Evolutionary conservation across 352 stramenopile genomes (phyloP).

Genomic region (Phytophthora citricola): DNA sequence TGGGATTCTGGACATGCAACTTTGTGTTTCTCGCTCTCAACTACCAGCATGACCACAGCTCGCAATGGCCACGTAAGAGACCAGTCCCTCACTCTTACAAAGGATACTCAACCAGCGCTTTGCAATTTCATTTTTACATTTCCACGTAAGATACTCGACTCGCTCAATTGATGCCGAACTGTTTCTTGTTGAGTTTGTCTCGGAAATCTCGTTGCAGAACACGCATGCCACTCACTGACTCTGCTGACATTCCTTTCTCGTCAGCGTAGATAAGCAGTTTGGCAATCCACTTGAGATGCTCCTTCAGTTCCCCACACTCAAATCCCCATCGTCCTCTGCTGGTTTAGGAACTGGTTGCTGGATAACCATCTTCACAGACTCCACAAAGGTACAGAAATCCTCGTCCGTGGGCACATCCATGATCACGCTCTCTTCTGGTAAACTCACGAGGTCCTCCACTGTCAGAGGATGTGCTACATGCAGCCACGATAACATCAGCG

Average conservation of each 20-base stretch:
- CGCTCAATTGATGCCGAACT: background rate
- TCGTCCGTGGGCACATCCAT: constrained; percentile 38
- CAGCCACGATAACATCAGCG: constrained; percentile 35
- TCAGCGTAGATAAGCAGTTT: constrained; percentile 39
- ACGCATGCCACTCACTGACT: constrained; percentile 36
- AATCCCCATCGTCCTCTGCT: constrained; percentile 1
- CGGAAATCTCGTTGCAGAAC: constrained; percentile 38
- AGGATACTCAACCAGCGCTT: background rate
- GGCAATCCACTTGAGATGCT: constrained; percentile 41
- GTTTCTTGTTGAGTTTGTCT: constrained; percentile 32
- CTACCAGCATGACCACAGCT: no score
- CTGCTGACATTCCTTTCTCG: constrained; percentile 22
- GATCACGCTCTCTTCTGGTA: constrained; percentile 36
- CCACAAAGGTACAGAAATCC: constrained; percentile 33
- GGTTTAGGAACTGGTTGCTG: background rate
- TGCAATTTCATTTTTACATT: no score
- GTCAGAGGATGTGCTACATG: constrained; percentile 17
- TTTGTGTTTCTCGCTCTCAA: no score
- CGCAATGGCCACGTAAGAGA: no score
- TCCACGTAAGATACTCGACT: no score
- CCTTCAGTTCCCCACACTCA: constrained; percentile 31
- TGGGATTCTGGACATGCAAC: no score
- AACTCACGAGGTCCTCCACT: constrained; percentile 33
- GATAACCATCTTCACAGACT: constrained; percentile 10
- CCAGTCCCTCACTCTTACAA: background rate